A percentile compares a stretch with the other conserved stretches of the same genome.
These are phyloP conservation scores for Apiotrichum brassicae DNA, from an alignment of 1,284 basidiomycete genomes.

Conservation along the genomic window DNA sequence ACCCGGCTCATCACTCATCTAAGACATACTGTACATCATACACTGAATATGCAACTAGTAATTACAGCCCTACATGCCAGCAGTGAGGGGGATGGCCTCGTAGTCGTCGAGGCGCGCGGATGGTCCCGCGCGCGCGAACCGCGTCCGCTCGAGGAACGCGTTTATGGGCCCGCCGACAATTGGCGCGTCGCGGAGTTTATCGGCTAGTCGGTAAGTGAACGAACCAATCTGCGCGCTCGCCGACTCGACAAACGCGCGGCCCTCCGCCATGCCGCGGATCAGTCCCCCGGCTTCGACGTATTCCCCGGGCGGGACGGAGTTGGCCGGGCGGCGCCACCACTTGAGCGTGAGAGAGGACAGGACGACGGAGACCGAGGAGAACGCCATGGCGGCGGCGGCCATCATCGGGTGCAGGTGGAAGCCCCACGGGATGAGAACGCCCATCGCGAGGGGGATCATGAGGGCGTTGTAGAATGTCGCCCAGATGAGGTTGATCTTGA, in stretches of 20 bases:
- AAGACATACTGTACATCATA: neutral
- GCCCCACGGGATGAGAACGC: constrained; percentile 84
- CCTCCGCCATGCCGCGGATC: constrained; percentile 24
- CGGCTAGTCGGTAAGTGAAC: constrained; percentile 6
- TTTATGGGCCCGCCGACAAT: constrained; percentile 6
- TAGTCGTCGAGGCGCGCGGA: constrained; percentile 22
- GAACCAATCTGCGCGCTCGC: neutral
- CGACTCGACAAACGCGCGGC: constrained; percentile 12
- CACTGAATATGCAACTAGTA: neutral
- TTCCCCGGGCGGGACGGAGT: constrained; percentile 63
- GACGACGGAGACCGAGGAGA: constrained; percentile 93
- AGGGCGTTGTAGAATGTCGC: constrained; percentile 89
- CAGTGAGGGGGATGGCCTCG: constrained; percentile 33
- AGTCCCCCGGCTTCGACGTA: constrained; percentile 39
- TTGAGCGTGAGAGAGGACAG: constrained; percentile 77
- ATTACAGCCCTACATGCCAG: constrained; percentile 1
- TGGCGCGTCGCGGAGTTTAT: constrained; percentile 10
- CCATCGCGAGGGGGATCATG: constrained; percentile 98
- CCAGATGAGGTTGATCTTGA: constrained; percentile 78
- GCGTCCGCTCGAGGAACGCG: constrained; percentile 18
- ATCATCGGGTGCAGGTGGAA: constrained; percentile 96
- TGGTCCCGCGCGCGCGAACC: constrained; percentile 11
- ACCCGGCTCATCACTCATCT: too few species aligned
- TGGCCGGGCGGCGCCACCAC: constrained; percentile 70
- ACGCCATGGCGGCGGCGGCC: constrained; percentile 96